Percentiles rank a stretch among this genome's conserved stretches.
These are phyloP conservation scores for Teunomyces gatunensis DNA, from an alignment of 805 yeast genomes.

Conservation along the genomic window DNA sequence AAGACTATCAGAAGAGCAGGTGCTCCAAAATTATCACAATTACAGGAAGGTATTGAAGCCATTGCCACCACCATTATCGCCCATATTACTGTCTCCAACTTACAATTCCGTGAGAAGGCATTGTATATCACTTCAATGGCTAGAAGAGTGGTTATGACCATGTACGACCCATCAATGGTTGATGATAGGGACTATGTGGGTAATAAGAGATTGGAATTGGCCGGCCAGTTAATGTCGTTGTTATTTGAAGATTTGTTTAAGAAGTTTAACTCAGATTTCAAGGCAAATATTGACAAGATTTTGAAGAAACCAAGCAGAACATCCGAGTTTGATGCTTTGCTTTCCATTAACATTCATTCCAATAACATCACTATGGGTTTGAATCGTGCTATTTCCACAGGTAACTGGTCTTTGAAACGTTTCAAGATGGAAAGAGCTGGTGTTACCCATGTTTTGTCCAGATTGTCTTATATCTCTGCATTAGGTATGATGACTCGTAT, in stretches of 20 bases:
- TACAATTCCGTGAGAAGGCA: constrained; percentile 92
- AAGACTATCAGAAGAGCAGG: constrained; percentile 88
- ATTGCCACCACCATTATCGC: constrained; percentile 95
- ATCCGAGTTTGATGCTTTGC: constrained; percentile 88
- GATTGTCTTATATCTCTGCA: constrained; percentile 90
- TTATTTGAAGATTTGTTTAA: constrained; percentile 96
- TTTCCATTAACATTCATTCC: constrained; percentile 87
- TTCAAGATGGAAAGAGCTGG: constrained; percentile 99
- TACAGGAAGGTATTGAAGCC: constrained; percentile 96
- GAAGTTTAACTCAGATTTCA: constrained; percentile 92
- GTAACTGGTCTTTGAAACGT: constrained; percentile 97
- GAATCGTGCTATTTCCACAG: constrained; percentile 96
- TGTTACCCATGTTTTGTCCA: constrained; percentile 92
- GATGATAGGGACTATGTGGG: constrained; percentile 99
- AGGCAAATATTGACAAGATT: constrained; percentile 90
- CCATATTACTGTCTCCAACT: constrained; percentile 79
- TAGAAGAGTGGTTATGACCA: constrained; percentile 91
- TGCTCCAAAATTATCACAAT: constrained; percentile 70
- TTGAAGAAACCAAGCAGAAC: constrained; percentile 92
- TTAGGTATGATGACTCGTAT: constrained; percentile 99
- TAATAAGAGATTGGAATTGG: constrained; percentile 93
- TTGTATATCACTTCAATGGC: constrained; percentile 95
- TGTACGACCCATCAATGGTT: constrained; percentile 91
- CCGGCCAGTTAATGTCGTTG: constrained; percentile 94
- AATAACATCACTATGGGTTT: constrained; percentile 91